Evolutionary conservation across 768 basidiomycete genomes (phyloP).

Genomic region (Lentinula sp.): DNA sequence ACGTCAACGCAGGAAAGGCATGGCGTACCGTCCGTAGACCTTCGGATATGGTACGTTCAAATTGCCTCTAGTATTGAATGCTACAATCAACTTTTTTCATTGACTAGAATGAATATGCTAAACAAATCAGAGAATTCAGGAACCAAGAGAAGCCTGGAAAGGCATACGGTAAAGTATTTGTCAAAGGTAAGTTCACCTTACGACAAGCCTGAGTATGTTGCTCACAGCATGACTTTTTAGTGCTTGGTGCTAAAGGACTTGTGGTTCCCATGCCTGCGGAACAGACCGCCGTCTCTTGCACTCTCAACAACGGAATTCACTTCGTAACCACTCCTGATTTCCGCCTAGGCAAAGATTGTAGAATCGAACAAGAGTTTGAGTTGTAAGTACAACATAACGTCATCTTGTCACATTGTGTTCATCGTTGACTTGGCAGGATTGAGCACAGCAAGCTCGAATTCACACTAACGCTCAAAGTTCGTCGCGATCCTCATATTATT

Average conservation of each 20-base stretch:
- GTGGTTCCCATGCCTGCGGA: constrained; percentile 76
- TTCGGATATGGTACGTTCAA: constrained; percentile 88
- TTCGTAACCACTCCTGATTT: constrained; percentile 87
- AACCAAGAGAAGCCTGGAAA: constrained; percentile 75
- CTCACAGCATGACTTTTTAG: constrained; percentile 32
- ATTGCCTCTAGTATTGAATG: constrained; percentile 4
- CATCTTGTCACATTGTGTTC: not conserved
- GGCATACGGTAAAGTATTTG: constrained; percentile 88
- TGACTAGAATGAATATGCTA: constrained; percentile 84
- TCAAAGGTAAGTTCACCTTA: constrained; percentile 57
- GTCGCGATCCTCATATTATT: constrained; percentile 79
- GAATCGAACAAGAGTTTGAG: constrained; percentile 87
- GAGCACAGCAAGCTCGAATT: constrained; percentile 96
- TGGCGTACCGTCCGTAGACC: constrained; percentile 87
- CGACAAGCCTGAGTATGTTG: not conserved
- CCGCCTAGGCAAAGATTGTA: constrained; percentile 48
- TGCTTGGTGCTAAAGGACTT: constrained; percentile 69
- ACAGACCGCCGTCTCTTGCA: constrained; percentile 72
- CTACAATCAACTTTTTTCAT: constrained; percentile 3
- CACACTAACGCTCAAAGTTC: constrained; percentile 82
- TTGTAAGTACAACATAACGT: constrained; percentile 45
- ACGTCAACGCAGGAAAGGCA: constrained; percentile 74
- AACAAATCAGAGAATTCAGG: constrained; percentile 79
- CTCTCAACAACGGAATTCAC: constrained; percentile 95
- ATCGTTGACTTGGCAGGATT: constrained; percentile 42